Conservation (phyloP, 805 yeast species). For the Metschnikowia drakensbergensis region DNA sequence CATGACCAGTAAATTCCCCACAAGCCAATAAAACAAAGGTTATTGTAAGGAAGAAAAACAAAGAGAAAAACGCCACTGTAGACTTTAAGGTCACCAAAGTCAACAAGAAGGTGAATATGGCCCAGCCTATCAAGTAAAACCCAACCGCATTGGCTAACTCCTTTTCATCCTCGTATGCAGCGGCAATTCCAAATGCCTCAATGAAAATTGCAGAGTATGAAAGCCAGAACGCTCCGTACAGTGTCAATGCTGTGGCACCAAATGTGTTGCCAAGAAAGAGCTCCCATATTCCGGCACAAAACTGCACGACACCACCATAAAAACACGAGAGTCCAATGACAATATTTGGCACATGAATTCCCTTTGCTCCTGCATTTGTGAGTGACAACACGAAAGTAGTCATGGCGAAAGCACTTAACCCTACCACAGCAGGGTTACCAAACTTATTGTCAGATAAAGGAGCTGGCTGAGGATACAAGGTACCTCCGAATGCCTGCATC, state of each 20-base stretch:
- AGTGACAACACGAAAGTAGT: slow-evolving; percentile 48
- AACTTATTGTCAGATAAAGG: slow-evolving; percentile 16
- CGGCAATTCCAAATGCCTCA: slow-evolving; percentile 53
- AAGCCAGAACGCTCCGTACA: slow-evolving; percentile 52
- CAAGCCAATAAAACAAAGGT: slow-evolving; percentile 51
- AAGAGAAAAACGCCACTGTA: slow-evolving; percentile 45
- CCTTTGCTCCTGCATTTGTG: slow-evolving; percentile 43
- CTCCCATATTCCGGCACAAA: slow-evolving; percentile 51
- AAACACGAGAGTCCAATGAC: slow-evolving; percentile 47
- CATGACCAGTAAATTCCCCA: slow-evolving; percentile 44
- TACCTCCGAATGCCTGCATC: slow-evolving; percentile 61
- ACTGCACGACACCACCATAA: slow-evolving; percentile 48
- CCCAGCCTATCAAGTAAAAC: slow-evolving; percentile 59
- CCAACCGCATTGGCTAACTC: slow-evolving; percentile 52
- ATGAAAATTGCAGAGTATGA: slow-evolving; percentile 46
- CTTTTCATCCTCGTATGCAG: slow-evolving; percentile 42
- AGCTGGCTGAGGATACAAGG: slow-evolving; percentile 40
- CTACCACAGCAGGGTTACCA: slow-evolving; percentile 53
- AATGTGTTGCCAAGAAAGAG: slow-evolving; percentile 50
- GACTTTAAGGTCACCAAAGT: slow-evolving; percentile 52
- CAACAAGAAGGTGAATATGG: slow-evolving; percentile 58
- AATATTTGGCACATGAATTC: slow-evolving; percentile 39
- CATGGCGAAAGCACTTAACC: slow-evolving; percentile 46
- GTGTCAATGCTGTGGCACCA: slow-evolving; percentile 50
- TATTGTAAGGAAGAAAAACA: slow-evolving; percentile 50